Percentiles rank a stretch among this genome's conserved stretches.
Evolutionary conservation across 192 early-diverging fungal species (phyloP).

Genomic region (Pilaira anomala): DNA sequence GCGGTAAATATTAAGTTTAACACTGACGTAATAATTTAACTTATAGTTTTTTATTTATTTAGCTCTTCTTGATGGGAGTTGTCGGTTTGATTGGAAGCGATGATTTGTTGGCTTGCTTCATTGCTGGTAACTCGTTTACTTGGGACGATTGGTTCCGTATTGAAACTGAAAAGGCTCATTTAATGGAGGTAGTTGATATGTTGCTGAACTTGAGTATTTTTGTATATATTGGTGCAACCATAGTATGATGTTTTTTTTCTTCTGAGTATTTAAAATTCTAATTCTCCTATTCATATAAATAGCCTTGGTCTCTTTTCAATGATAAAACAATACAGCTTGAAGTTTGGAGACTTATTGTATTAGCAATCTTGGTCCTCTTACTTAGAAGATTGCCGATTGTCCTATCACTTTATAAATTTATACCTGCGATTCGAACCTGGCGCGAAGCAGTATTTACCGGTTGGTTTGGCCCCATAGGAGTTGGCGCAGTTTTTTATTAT

Average conservation of each 20-base stretch:
- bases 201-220: conserved; percentile 83
- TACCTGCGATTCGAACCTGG: conserved; percentile 62
- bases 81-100: conserved; percentile 72
- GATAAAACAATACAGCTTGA: conserved; percentile 53
- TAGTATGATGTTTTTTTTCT: conserved; percentile 27
- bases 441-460: conserved; percentile 77
- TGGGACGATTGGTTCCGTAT: conserved; percentile 91
- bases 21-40: neutral
- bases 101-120: conserved; percentile 74
- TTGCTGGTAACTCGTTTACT: conserved; percentile 74
- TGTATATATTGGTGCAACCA: conserved; percentile 75
- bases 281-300: neutral
- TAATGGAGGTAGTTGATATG: conserved; percentile 80
- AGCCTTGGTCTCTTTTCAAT: neutral
- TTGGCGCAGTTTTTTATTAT: conserved; percentile 48
- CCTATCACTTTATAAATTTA: conserved; percentile 52
- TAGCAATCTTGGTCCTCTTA: conserved; percentile 58
- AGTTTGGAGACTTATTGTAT: conserved; percentile 61
- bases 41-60: neutral
- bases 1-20: conserved; percentile 40
- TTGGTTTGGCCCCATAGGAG: conserved; percentile 90
- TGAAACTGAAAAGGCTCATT: conserved; percentile 69
- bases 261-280: neutral
- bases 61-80: conserved; percentile 60
- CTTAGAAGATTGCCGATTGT: conserved; percentile 71